Evolutionary conservation across 331 rosid species (phyloP), one percentile per base, ranked within the genome.

Genomic region (Ulmus americana): DNA sequence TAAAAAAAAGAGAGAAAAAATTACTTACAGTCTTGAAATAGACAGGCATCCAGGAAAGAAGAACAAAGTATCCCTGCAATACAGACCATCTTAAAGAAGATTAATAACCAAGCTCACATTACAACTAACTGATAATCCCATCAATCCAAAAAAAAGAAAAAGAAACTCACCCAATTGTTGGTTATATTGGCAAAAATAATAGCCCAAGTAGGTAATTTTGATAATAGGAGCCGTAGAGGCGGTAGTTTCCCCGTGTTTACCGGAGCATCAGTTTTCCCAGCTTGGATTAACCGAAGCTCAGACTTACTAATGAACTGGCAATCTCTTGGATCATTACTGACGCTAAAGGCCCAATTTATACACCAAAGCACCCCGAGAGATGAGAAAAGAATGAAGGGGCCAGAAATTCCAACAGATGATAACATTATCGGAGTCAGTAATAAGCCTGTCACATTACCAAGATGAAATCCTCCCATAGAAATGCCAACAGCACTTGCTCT

Each of bases 11-110:
- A 41, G 46, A 52, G 52, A 45, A 2, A 16, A 39, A 69, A 62
- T 68, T 64, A 69, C 80, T 80, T 88, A 88, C 96, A 0, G 89
- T 91, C 78, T 91, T 88, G 80, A 91, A 91, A 66, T 91, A 91
- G 76, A 91, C 88, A 0, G 97, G 97, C 96, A 91, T 86, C 97
- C 97, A 91, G 11, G 97, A 84, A 16, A 91, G 97, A 39, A 91
- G 96, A 83, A 91, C 97, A 69, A 91, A 91, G 82, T 91, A 91
- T 0, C 97, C 96, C 97, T 91, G 86, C 55, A 75, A 70, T 46
- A 70, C 52, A 63, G 61, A 62, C 16, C 12, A 67, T 22, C 15
- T 42, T 42, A 54, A 68, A 67, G 48, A 52, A 55, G 53, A 71
- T 85, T 54, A 78, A 67, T 10, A 72, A 54, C 35, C 45, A 59